Evolutionary conservation across 2,329 filamentous ascomycete genomes (phyloP).

Genomic region (Aureobasidium melanogenum): DNA sequence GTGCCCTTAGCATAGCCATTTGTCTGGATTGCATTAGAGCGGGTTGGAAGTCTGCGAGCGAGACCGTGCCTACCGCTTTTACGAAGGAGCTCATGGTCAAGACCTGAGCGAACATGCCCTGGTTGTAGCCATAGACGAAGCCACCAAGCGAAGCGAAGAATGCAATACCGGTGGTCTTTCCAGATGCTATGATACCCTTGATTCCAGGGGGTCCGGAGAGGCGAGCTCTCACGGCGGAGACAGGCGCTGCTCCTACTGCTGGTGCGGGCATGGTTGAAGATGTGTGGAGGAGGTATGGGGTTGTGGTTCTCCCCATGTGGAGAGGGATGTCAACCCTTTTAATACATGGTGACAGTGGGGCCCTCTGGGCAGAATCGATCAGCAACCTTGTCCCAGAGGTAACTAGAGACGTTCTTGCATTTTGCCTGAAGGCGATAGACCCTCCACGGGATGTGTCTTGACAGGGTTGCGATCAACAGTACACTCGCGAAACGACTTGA

Average conservation of each 20-base stretch:
- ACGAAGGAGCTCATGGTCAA: conserved; percentile 20
- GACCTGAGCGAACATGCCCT: conserved; percentile 21
- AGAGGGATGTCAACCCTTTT: not conserved
- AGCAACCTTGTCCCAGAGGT: not conserved
- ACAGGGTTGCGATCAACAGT: not conserved
- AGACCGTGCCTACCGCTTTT: not conserved
- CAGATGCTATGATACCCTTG: conserved; percentile 18
- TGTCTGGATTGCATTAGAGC: not conserved
- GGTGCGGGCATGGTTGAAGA: not conserved
- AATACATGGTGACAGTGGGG: conserved; percentile 5
- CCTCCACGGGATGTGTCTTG: not conserved
- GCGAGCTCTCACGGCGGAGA: conserved; percentile 17
- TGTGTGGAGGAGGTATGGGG: not conserved
- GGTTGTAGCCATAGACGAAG: conserved; percentile 22
- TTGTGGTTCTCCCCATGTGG: not conserved
- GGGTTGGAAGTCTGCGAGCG: not conserved
- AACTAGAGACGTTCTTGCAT: not conserved
- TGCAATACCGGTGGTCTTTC: conserved; percentile 20
- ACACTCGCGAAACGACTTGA: not conserved
- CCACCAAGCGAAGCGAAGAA: conserved; percentile 21
- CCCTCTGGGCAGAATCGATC: not conserved
- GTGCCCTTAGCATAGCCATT: conserved; percentile 15
- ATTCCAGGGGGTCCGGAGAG: conserved; percentile 19
- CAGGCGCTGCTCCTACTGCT: conserved; percentile 1
- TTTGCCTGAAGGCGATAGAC: not conserved